Conservation (phyloP, 768 basidiomycete genomes). For the Rhizopogon roseolus region DNA sequence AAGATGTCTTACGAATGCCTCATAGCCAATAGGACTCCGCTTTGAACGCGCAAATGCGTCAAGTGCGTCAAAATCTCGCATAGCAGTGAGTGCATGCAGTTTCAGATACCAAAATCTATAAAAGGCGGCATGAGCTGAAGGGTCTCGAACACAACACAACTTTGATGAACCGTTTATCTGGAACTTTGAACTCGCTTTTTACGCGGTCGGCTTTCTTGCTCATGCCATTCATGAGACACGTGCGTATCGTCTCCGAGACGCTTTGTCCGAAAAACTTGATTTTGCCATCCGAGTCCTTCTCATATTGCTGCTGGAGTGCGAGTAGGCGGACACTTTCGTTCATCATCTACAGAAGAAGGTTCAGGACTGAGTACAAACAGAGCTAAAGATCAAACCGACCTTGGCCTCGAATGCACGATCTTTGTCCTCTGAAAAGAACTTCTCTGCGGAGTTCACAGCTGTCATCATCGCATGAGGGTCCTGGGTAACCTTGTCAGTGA, state of each 20-base stretch:
- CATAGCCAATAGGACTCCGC: constrained; percentile 94
- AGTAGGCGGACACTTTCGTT: constrained; percentile 82
- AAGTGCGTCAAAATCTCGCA: constrained; percentile 80
- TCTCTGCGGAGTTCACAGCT: constrained; percentile 78
- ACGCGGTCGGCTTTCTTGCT: constrained; percentile 87
- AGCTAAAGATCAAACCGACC: constrained; percentile 35
- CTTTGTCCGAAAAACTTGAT: constrained; percentile 78
- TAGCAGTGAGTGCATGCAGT: constrained; percentile 73
- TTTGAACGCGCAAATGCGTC: constrained; percentile 84
- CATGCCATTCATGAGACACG: constrained; percentile 74
- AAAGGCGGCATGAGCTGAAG: neutral
- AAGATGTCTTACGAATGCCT: constrained; percentile 80
- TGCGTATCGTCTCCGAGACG: constrained; percentile 81
- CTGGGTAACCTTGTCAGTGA: constrained; percentile 33
- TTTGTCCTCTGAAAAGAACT: constrained; percentile 94
- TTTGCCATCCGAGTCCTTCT: constrained; percentile 79
- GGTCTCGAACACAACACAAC: neutral
- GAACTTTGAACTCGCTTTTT: constrained; percentile 86
- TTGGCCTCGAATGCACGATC: constrained; percentile 88
- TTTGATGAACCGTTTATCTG: constrained; percentile 78
- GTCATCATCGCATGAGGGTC: constrained; percentile 68
- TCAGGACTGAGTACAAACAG: neutral
- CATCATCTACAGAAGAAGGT: constrained; percentile 60
- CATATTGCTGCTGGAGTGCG: constrained; percentile 77
- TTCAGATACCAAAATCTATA: constrained; percentile 92